phyloP scores from a whole-genome alignment of 495 filamentous ascomycete species.

The Tuber umbilicatum region DNA sequence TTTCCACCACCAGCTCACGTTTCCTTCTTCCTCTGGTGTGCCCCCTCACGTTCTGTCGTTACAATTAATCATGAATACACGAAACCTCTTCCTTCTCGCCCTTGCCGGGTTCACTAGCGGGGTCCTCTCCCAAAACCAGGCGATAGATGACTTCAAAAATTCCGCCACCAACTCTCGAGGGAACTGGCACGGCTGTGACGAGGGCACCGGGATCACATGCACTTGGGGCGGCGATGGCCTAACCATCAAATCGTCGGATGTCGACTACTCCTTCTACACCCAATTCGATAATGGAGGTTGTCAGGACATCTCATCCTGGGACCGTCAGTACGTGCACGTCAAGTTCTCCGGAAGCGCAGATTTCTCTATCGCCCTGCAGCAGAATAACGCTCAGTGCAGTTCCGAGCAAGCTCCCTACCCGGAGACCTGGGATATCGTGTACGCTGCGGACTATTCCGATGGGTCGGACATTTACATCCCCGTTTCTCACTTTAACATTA shows the following conservation, averaged over 20 bases:
- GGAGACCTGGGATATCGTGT: constrained; percentile 65
- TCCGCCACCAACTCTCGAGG: constrained; percentile 54
- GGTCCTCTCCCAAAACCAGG: constrained; percentile 35
- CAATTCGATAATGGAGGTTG: constrained; percentile 56
- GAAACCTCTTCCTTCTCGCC: constrained; percentile 15
- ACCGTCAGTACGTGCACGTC: constrained; percentile 60
- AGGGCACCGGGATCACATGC: constrained; percentile 52
- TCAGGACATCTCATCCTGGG: constrained; percentile 54
- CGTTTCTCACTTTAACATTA: constrained; percentile 63
- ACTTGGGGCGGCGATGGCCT: constrained; percentile 46
- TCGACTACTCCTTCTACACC: constrained; percentile 65
- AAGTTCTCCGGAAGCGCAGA: constrained; percentile 57
- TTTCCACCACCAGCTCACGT: not conserved
- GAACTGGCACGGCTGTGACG: constrained; percentile 64
- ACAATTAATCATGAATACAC: constrained; percentile 12
- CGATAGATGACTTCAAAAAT: constrained; percentile 61
- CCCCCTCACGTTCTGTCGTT: not conserved
- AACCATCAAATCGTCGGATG: constrained; percentile 57
- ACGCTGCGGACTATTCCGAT: constrained; percentile 58
- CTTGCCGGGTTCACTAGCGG: not conserved
- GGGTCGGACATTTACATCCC: constrained; percentile 63
- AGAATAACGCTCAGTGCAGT: constrained; percentile 61
- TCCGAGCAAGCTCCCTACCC: constrained; percentile 55
- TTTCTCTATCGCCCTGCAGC: constrained; percentile 63
- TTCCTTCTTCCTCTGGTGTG: not conserved